Evolutionary conservation across 2,329 filamentous ascomycete species (phyloP), one percentile per base, ranked within the genome.

Genomic region (Torrubiella hemipterigena): DNA sequence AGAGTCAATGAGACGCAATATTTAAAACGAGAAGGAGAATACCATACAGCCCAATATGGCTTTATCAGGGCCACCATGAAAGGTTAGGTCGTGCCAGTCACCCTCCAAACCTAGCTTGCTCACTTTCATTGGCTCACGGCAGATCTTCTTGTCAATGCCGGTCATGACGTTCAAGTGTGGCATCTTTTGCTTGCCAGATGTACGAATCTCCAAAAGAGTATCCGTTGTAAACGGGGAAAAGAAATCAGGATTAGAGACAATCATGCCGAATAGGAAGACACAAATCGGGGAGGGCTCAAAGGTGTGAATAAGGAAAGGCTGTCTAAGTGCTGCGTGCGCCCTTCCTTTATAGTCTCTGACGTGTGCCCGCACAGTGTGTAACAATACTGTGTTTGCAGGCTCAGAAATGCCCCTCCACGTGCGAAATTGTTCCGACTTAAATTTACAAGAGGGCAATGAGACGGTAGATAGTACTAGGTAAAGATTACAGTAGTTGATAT

Each of bases 31-130:
- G 7, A 28, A 17, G 31, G 16, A n/a, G 20, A 22, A 18, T 12
- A 15, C 52, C 64, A 52, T 45, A 67, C 66, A 72, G 9, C 62
- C 66, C 19, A 75, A 65, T 8, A 81, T 57, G 0, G 75, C 76
- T 48, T 79, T 80, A 37, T 81, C 76, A 0, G 54, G 49, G 1
- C 73, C 73, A 6, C 73, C 73, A 36, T 80, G 76, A 31, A 73
- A 71, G 1, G 64, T 67, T 17, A 61, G 65, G 32, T 77, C 72
- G 35, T 79, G 74, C 43, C 78, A 70, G 37, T 80, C 76, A 5
- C 54, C 63, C 12, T 66, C 59, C 11, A 77, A 61, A 0, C 75
- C 75, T 3, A 63, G 42, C 14, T 51, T 55, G 3, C 49, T 54
- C 21, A 76, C 58, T 4, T 55, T 47, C 4, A 73, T 54, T 0